phyloP scores from a whole-genome alignment of 2,329 filamentous ascomycete species.

The Ilyonectria sp. region DNA sequence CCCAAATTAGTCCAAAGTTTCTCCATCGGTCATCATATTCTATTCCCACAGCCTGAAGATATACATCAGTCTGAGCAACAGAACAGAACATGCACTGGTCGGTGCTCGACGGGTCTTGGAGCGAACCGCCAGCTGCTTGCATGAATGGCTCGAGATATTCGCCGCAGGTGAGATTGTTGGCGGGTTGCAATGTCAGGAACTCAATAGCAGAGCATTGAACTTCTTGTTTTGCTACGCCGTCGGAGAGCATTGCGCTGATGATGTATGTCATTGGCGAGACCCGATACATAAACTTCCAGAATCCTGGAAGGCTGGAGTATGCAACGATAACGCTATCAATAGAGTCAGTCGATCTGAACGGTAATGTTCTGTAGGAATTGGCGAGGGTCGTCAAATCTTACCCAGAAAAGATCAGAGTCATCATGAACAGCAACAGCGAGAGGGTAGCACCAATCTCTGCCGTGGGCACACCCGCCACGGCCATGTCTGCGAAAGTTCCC shows the following conservation, averaged over 20 bases:
- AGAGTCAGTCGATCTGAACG: neutral
- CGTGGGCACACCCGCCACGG: conserved; percentile 27
- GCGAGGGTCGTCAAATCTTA: conserved; percentile 11
- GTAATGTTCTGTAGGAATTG: neutral
- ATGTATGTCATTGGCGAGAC: conserved; percentile 79
- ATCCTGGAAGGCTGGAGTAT: conserved; percentile 70
- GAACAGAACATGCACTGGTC: conserved; percentile 60
- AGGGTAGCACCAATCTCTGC: conserved; percentile 42
- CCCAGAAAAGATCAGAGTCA: conserved; percentile 42
- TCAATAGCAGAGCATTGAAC: conserved; percentile 53
- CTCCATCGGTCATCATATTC: conserved; percentile 65
- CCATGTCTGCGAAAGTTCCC: conserved; percentile 36
- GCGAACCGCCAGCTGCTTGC: conserved; percentile 59
- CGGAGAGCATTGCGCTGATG: conserved; percentile 69
- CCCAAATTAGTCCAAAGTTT: conserved; percentile 68
- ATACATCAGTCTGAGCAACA: conserved; percentile 53
- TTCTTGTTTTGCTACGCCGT: conserved; percentile 35
- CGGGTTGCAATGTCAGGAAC: conserved; percentile 70
- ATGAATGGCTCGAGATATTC: conserved; percentile 65
- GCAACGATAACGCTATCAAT: conserved; percentile 68
- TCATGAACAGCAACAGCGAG: conserved; percentile 58
- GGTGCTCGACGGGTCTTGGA: conserved; percentile 60
- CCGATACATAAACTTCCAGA: conserved; percentile 80
- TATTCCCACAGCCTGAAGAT: conserved; percentile 56
- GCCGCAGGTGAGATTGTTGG: conserved; percentile 63